These are phyloP conservation scores for Schizochytrium sp. DNA, from an alignment of 108 stramenopile species.

Conservation along the genomic window DNA sequence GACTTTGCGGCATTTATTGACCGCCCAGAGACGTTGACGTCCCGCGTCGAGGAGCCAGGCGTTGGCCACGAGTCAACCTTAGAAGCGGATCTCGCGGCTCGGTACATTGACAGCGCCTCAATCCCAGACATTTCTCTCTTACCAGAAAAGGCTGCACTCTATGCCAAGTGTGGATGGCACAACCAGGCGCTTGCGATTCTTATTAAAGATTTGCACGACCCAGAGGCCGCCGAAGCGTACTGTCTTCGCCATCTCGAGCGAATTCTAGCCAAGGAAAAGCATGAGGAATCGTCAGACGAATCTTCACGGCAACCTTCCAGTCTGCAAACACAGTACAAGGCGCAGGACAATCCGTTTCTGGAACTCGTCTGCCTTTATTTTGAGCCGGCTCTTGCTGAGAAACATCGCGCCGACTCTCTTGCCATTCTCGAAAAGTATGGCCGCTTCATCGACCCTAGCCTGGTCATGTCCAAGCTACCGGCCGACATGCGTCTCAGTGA, in stretches of 20 bases:
- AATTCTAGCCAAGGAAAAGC: no score
- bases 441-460: background rate
- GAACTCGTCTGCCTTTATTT: background rate
- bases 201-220: background rate
- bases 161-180: conserved; percentile 3
- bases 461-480: background rate
- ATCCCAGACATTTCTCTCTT: background rate
- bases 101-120: background rate
- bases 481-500: background rate
- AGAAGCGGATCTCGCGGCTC: background rate
- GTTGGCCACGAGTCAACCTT: background rate
- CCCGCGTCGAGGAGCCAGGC: background rate
- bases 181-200: background rate
- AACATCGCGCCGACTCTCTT: background rate
- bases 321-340: no score
- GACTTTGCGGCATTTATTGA: background rate
- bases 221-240: background rate
- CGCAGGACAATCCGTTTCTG: background rate
- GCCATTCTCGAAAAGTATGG: background rate
- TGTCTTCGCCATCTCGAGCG: background rate
- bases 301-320: no score
- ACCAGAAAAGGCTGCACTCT: background rate
- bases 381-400: background rate
- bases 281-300: no score
- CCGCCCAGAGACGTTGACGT: background rate